Evolutionary conservation across 352 stramenopile genomes (phyloP).

Genomic region (Proteromonas lacertae): DNA sequence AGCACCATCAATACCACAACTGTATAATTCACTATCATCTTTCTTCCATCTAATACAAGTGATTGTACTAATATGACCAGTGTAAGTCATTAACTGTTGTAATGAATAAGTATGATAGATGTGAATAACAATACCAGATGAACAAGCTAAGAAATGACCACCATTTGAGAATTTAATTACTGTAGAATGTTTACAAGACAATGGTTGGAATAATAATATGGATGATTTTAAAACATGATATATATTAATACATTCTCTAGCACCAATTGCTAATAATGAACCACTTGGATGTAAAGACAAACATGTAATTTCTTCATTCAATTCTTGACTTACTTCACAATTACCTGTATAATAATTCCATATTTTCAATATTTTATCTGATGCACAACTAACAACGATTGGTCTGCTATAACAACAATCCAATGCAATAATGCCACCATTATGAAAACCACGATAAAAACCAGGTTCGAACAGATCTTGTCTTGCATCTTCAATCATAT

Average conservation of each 20-base stretch:
- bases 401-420: no score
- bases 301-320: background rate
- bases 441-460: no score
- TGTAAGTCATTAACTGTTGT: background rate
- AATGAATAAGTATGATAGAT: background rate
- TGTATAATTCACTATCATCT: background rate
- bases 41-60: background rate
- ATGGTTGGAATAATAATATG: background rate
- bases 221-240: background rate
- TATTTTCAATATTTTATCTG: no score
- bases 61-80: background rate
- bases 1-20: background rate
- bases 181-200: slow-evolving; percentile 11
- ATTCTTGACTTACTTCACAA: background rate
- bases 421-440: no score
- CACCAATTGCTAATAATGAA: background rate
- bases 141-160: slow-evolving; percentile 1
- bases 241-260: background rate
- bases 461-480: no score
- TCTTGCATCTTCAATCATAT: no score
- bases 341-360: slow-evolving; percentile 1
- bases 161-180: slow-evolving; percentile 2
- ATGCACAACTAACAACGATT: no score
- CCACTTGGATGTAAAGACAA: background rate
- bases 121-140: background rate